Conservation (phyloP, 306 rosid genomes). For the Urtica urens region DNA sequence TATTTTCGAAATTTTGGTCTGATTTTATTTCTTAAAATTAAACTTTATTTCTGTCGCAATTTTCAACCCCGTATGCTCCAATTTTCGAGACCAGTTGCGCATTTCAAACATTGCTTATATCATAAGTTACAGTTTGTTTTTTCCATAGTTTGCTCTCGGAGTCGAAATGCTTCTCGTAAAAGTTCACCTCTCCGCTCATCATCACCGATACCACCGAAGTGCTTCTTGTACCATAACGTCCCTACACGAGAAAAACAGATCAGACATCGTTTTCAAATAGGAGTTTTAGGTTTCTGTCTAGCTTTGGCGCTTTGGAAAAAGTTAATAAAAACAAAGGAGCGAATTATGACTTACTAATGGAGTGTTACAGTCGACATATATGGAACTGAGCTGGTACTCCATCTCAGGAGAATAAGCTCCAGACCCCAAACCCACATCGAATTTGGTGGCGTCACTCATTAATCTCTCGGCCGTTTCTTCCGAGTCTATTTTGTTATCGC, state of each 20-base stretch:
- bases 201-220: conserved; percentile 49
- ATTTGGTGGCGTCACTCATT: conserved; percentile 49
- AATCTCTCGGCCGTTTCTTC: conserved; percentile 57
- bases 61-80: too few relatives aligned
- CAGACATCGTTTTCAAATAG: neutral
- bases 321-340: neutral
- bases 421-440: conserved; percentile 45
- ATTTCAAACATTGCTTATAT: too few relatives aligned
- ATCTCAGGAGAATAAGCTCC: conserved; percentile 37
- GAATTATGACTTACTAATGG: conserved; percentile 29
- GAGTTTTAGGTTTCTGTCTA: conserved; percentile 2
- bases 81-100: too few relatives aligned
- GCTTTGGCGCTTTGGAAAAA: neutral
- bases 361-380: conserved; percentile 36
- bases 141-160: conserved; percentile 36
- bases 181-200: conserved; percentile 41
- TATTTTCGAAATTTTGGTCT: too few relatives aligned
- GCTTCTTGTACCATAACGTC: conserved; percentile 76
- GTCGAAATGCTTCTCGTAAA: conserved; percentile 46
- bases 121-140: conserved; percentile 32
- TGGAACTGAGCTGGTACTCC: conserved; percentile 43
- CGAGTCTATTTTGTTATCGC: conserved; percentile 34
- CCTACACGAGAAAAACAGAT: conserved; percentile 25
- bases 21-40: too few relatives aligned
- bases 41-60: too few relatives aligned